A percentile compares a stretch with the other conserved stretches of the same genome.
These are phyloP conservation scores for Cryptococcus amylolentus DNA, from an alignment of 1,284 basidiomycete genomes.

Conservation along the genomic window DNA sequence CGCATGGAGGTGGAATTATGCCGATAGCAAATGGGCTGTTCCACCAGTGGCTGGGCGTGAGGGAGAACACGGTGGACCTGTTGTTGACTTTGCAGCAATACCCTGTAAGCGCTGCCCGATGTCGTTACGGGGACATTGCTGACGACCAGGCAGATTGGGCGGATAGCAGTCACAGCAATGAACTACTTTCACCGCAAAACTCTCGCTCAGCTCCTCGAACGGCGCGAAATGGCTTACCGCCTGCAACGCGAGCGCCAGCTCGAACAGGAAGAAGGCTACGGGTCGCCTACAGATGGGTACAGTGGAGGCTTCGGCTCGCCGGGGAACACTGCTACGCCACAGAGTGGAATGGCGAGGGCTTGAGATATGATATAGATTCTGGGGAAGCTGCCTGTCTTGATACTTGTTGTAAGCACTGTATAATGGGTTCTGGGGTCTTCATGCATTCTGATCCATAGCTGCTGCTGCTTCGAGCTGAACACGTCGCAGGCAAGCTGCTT, in stretches of 20 bases:
- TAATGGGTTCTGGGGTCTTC: too few species aligned
- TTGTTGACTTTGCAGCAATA: slow-evolving; percentile 72
- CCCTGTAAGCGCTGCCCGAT: slow-evolving; percentile 56
- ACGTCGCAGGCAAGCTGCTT: too few species aligned
- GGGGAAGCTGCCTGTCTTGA: too few species aligned
- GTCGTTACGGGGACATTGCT: background rate
- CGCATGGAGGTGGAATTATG: slow-evolving; percentile 75
- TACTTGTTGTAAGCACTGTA: too few species aligned
- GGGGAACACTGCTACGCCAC: slow-evolving; percentile 11
- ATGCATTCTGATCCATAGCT: too few species aligned
- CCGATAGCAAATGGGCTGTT: slow-evolving; percentile 85
- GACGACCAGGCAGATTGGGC: slow-evolving; percentile 63
- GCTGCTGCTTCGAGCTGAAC: too few species aligned
- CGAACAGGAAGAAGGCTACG: slow-evolving; percentile 8
- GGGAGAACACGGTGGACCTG: slow-evolving; percentile 75
- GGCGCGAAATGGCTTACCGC: slow-evolving; percentile 6
- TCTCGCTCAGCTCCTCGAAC: slow-evolving; percentile 25
- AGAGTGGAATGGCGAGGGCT: slow-evolving; percentile 1
- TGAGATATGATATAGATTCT: too few species aligned
- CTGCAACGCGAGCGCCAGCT: slow-evolving; percentile 1
- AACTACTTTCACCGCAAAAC: slow-evolving; percentile 79
- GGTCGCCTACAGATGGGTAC: background rate
- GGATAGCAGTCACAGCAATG: slow-evolving; percentile 73
- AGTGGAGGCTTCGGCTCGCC: slow-evolving; percentile 9
- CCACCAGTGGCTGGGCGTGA: slow-evolving; percentile 71